Evolutionary conservation across 2,329 filamentous ascomycete species (phyloP), one percentile per base, ranked within the genome.

Genomic region (Penicillium hesseltinei): DNA sequence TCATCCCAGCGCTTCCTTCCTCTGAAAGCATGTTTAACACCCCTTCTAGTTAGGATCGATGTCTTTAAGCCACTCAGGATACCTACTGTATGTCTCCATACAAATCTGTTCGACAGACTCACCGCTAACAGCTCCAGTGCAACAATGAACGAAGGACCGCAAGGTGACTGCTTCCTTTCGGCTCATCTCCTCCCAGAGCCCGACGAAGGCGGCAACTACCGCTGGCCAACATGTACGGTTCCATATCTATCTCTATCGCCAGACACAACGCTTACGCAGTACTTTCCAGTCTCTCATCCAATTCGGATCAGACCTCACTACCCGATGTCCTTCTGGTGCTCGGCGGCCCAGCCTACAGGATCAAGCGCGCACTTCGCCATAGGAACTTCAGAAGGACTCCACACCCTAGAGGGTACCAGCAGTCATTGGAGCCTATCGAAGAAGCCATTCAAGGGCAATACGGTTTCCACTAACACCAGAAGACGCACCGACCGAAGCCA

Each of bases 321-420:
- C 60, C 65, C 19, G 7, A 49, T 54, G 44, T 71, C 72, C 1
- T 50, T 75, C 31, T 76, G 73, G 72, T 75, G 70, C 49, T 75
- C 73, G 3, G 69, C 73, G 1, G 58, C 75, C 2, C 71, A 69
- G 25, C 75, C 75, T 38, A 59, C 58, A 23, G 63, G 67, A 4
- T 58, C 62, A 17, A 69, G 61, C 17, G 63, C 70, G 1, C 52
- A 69, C 10, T 77, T 77, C 45, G 73, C 73, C 29, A 63, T 77
- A 33, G 75, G 75, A 4, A 73, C 73, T 5, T 75, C 73, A 4
- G 64, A 71, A 2, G 74, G 74, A 15, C 61, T 77, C 10, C 60
- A 73, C 45, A 73, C 68, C 2, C 57, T 76, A 6, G 64, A 71
- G 45, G 68, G 68, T 17, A 55, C 63, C 8, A 65, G 60, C 4